Evolutionary conservation across 106 monocot genomes (phyloP).

Genomic region (Platanthera guangdongensis): DNA sequence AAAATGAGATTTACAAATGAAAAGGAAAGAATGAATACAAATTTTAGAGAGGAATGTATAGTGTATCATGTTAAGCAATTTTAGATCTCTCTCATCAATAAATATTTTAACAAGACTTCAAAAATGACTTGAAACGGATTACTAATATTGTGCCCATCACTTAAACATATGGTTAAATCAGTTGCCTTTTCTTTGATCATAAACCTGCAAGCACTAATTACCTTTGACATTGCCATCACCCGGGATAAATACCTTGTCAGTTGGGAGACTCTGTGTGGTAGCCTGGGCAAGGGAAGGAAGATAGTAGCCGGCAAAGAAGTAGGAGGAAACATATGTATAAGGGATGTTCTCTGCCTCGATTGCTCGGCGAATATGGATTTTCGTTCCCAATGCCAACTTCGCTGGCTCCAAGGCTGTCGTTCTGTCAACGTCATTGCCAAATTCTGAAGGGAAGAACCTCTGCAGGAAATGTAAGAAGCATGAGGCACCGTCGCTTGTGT

Average conservation of each 20-base stretch:
- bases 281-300: conserved; percentile 29
- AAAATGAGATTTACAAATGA: no score
- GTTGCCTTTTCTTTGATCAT: no score
- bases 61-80: no score
- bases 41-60: no score
- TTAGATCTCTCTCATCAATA: no score
- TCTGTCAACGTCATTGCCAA: conserved; percentile 20
- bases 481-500: not conserved
- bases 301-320: conserved; percentile 36
- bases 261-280: conserved; percentile 13
- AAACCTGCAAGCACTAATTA: not conserved
- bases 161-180: no score
- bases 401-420: conserved; percentile 8
- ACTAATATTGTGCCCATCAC: no score
- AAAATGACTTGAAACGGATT: no score
- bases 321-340: conserved; percentile 27
- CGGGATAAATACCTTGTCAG: conserved; percentile 30
- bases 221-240: conserved; percentile 52
- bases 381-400: not conserved
- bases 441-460: conserved; percentile 41
- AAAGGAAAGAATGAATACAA: no score
- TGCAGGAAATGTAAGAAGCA: conserved; percentile 1
- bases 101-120: no score
- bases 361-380: conserved; percentile 11
- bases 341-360: conserved; percentile 28